These are phyloP conservation scores for Mucor circinelloides DNA, from an alignment of 371 early-diverging fungal genomes.

Conservation along the genomic window DNA sequence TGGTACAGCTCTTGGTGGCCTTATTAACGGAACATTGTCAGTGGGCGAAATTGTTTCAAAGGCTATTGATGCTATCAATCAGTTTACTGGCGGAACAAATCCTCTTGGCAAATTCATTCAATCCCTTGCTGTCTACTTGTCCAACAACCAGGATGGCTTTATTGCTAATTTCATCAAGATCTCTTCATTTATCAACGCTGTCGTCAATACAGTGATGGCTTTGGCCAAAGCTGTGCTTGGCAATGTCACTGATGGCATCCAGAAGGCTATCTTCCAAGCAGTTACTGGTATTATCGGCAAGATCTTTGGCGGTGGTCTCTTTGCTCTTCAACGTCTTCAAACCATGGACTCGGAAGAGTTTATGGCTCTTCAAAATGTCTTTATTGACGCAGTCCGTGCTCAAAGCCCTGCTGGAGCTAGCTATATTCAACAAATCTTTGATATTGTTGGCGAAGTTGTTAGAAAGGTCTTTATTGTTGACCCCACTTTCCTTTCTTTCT, in stretches of 20 bases:
- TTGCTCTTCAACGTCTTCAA: constrained; percentile 2
- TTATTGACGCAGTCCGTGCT: background rate
- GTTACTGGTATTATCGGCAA: background rate
- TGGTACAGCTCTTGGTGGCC: background rate
- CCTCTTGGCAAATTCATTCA: constrained; percentile 7
- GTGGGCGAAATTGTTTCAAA: background rate
- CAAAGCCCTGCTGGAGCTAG: background rate
- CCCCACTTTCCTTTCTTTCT: background rate
- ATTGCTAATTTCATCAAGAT: background rate
- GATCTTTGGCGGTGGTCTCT: background rate
- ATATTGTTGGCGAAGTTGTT: background rate
- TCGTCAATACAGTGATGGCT: background rate
- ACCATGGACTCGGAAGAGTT: background rate
- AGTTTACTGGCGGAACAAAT: background rate
- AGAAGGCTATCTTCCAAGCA: background rate
- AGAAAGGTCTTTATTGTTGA: background rate
- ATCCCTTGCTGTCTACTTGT: background rate
- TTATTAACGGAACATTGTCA: background rate
- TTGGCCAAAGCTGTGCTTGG: background rate
- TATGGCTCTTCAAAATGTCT: background rate
- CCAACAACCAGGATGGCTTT: background rate
- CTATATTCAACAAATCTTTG: background rate
- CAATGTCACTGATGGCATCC: background rate
- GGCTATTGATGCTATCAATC: background rate
- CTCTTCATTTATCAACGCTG: background rate